Percentiles rank a stretch among this genome's conserved stretches.
Conservation (phyloP, 257 asterid genomes). For the Ocimum tenuiflorum region DNA sequence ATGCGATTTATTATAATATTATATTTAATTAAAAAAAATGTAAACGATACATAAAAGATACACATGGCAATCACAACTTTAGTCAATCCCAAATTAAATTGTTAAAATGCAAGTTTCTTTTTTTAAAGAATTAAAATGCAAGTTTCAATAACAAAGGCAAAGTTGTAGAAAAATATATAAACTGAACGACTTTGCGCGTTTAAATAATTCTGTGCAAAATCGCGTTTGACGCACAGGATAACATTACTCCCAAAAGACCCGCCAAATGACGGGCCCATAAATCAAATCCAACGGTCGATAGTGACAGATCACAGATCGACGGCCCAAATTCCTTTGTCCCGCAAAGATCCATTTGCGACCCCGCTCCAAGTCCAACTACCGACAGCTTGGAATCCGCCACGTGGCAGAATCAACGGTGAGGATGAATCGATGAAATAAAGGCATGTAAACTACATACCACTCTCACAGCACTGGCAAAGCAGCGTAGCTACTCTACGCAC, state of each 20-base stretch:
- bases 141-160: no score
- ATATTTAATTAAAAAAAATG: no score
- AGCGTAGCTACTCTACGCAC: conserved; percentile 14
- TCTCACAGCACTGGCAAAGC: neutral
- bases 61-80: no score
- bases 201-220: no score
- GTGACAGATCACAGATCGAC: conserved; percentile 5
- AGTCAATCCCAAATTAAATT: no score
- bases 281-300: conserved; percentile 16
- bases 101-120: no score
- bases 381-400: conserved; percentile 19
- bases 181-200: no score
- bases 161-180: no score
- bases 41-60: no score
- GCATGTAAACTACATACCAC: neutral
- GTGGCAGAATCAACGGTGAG: neutral
- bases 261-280: conserved; percentile 16
- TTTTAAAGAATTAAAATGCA: no score
- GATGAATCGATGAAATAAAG: neutral
- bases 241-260: conserved; percentile 9
- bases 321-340: neutral
- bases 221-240: no score
- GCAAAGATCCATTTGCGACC: neutral
- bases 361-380: conserved; percentile 13
- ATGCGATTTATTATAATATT: no score